Percentiles rank a stretch among this genome's conserved stretches.
phyloP scores from a whole-genome alignment of 1,139 yeast species.

The Kodamaea alishanica region DNA sequence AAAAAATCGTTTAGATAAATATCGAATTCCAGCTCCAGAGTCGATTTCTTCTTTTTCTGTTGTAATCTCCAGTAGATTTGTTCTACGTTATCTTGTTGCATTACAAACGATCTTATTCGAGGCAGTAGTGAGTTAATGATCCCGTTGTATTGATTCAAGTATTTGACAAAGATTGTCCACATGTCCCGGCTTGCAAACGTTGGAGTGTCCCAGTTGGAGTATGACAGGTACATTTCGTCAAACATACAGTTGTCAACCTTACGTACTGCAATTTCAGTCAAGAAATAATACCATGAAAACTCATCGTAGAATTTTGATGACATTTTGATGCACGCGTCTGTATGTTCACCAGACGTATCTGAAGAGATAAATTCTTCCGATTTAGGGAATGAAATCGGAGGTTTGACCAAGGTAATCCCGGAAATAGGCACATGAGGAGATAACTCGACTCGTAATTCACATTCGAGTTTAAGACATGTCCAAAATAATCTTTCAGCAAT shows the following conservation, averaged over 20 bases:
- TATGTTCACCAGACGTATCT: conserved; percentile 13
- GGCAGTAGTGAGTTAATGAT: conserved; percentile 38
- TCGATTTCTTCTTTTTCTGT: conserved; percentile 13
- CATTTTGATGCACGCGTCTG: conserved; percentile 25
- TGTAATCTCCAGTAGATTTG: conserved; percentile 32
- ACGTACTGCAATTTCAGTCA: conserved; percentile 48
- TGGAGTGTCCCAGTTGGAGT: conserved; percentile 27
- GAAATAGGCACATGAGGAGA: conserved; percentile 42
- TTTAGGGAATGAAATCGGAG: conserved; percentile 42
- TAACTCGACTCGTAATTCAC: conserved; percentile 43
- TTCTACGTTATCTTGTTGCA: conserved; percentile 34
- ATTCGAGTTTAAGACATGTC: conserved; percentile 45
- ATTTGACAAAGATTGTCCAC: conserved; percentile 34
- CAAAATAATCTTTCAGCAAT: conserved; percentile 42
- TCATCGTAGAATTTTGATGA: conserved; percentile 35
- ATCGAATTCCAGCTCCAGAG: conserved; percentile 15
- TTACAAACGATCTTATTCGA: conserved; percentile 30
- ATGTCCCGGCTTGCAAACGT: conserved; percentile 21
- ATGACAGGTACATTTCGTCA: conserved; percentile 32
- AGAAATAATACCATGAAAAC: conserved; percentile 45
- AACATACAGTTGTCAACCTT: conserved; percentile 44
- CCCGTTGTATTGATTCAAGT: conserved; percentile 40
- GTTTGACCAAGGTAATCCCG: conserved; percentile 39
- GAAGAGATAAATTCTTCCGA: conserved; percentile 30
- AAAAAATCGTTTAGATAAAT: conserved; percentile 30